These are phyloP conservation scores for Fraxinus excelsior DNA, from an alignment of 257 asterid species.

Conservation along the genomic window DNA sequence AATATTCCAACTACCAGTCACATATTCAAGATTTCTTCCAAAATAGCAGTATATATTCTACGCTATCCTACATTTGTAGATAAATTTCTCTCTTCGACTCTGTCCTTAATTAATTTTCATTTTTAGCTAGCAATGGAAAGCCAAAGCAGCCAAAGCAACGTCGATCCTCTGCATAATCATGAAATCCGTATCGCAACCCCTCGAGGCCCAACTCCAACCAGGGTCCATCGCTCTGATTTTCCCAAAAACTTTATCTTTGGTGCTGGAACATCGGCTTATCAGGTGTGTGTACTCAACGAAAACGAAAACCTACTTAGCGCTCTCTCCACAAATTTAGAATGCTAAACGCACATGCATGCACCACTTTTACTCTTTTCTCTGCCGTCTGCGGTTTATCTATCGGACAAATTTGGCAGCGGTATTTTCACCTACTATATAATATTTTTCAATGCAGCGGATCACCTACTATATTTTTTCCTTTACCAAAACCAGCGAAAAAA, in stretches of 20 bases:
- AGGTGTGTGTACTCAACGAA: background rate
- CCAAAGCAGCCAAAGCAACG: background rate
- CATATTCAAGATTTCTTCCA: background rate
- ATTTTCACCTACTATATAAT: too few species aligned
- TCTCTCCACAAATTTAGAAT: too few species aligned
- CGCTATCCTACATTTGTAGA: too few species aligned
- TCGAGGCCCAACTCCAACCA: background rate
- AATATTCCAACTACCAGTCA: background rate
- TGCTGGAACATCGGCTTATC: slow-evolving; percentile 15
- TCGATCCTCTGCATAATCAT: background rate
- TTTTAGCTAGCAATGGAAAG: background rate
- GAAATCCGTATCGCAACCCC: background rate
- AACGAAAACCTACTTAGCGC: too few species aligned
- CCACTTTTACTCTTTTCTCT: too few species aligned
- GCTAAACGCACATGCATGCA: too few species aligned
- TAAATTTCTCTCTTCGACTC: background rate
- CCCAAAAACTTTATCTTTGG: slow-evolving; percentile 11
- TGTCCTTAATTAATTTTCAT: background rate
- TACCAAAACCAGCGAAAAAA: too few species aligned
- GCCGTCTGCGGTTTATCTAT: too few species aligned
- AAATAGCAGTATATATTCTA: too few species aligned
- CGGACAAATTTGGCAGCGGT: too few species aligned
- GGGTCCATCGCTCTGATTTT: slow-evolving; percentile 4
- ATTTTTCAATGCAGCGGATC: too few species aligned
- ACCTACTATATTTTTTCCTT: too few species aligned